These are phyloP conservation scores for Ceratocystis lukuohia DNA, from an alignment of 2,329 filamentous ascomycete species.

Conservation along the genomic window DNA sequence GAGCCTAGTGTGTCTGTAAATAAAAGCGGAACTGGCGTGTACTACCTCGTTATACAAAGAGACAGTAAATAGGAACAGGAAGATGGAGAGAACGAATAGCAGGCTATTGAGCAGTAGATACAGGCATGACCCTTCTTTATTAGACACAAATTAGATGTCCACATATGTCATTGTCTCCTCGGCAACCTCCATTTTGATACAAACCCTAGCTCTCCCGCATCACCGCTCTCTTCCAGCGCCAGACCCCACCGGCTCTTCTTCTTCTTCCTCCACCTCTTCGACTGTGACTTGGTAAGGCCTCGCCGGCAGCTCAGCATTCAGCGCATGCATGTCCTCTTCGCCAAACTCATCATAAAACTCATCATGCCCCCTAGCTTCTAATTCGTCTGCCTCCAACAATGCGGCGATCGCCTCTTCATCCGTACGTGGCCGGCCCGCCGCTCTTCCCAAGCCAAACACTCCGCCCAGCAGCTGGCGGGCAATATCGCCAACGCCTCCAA, in stretches of 20 bases:
- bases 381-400: background rate
- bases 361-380: background rate
- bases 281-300: background rate
- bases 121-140: background rate
- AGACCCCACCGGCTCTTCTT: background rate
- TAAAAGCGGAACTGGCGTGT: no score
- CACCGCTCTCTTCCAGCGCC: background rate
- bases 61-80: no score
- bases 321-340: background rate
- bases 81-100: no score
- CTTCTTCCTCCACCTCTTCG: background rate
- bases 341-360: background rate
- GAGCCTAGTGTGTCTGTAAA: no score
- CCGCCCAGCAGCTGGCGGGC: conserved; percentile 18
- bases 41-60: background rate
- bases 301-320: background rate
- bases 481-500: conserved; percentile 13
- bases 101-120: no score
- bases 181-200: background rate
- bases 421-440: background rate
- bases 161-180: background rate
- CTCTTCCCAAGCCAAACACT: conserved; percentile 11
- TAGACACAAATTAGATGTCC: background rate
- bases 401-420: conserved; percentile 9
- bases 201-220: background rate